phyloP scores from a whole-genome alignment of 768 basidiomycete genomes.

The Suillus alpinus region DNA sequence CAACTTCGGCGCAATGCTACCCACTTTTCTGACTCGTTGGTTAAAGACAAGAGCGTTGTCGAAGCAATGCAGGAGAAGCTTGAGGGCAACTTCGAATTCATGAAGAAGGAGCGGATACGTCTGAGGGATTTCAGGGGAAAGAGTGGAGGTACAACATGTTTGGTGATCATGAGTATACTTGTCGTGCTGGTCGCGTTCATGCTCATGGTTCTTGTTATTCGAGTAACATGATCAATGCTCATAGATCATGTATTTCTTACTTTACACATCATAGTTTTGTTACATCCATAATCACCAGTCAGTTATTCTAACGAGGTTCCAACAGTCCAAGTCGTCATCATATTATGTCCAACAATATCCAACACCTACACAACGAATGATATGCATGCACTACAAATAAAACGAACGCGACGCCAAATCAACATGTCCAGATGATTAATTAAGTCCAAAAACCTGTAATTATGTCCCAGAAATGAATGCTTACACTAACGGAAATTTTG shows the following conservation, averaged over 20 bases:
- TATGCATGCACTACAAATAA: not conserved
- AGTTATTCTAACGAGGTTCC: slow-evolving; percentile 10
- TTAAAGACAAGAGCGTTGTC: slow-evolving; percentile 71
- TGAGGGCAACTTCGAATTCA: slow-evolving; percentile 66
- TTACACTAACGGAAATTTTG: slow-evolving; percentile 6
- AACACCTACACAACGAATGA: slow-evolving; percentile 6
- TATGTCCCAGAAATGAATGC: slow-evolving; percentile 10
- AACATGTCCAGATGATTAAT: not conserved
- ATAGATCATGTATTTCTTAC: slow-evolving; percentile 3
- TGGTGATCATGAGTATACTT: slow-evolving; percentile 60
- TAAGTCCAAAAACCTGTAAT: not conserved
- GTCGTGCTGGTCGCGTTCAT: slow-evolving; percentile 69
- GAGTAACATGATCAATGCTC: slow-evolving; percentile 43
- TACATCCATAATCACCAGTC: not conserved
- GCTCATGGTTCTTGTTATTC: slow-evolving; percentile 70
- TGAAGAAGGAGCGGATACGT: slow-evolving; percentile 62
- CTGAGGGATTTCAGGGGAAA: slow-evolving; percentile 61
- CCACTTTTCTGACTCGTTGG: slow-evolving; percentile 72
- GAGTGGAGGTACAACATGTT: slow-evolving; percentile 70
- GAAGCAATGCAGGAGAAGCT: slow-evolving; percentile 68
- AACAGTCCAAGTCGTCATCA: slow-evolving; percentile 14
- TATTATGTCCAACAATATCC: slow-evolving; percentile 8
- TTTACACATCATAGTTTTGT: not conserved
- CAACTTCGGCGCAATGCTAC: slow-evolving; percentile 83
- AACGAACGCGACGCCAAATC: not conserved